phyloP scores from a whole-genome alignment of 2,329 filamentous ascomycete genomes.

The Teratosphaeria pseudoeucalypti region DNA sequence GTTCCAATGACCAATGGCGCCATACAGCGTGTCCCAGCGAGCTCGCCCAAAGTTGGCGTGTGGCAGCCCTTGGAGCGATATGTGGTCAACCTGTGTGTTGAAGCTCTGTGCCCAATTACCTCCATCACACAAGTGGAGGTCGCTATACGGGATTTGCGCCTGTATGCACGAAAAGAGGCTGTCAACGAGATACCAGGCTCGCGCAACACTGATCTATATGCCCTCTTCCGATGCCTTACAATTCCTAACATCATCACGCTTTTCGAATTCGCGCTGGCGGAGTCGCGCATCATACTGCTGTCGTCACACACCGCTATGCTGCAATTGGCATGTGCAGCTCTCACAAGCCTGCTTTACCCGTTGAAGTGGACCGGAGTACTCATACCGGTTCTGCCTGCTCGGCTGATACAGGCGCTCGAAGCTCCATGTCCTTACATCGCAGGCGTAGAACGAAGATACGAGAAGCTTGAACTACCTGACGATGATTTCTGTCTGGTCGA shows the following conservation, averaged over 20 bases:
- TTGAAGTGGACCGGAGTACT: slow-evolving; percentile 88
- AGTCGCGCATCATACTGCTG: slow-evolving; percentile 90
- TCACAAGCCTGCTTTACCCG: slow-evolving; percentile 75
- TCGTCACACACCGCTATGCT: slow-evolving; percentile 96
- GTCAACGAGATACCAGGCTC: slow-evolving; percentile 86
- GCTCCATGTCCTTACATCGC: slow-evolving; percentile 96
- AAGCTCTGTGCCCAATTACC: slow-evolving; percentile 81
- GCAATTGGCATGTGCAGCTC: slow-evolving; percentile 80
- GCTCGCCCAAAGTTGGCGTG: slow-evolving; percentile 79
- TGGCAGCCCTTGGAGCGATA: slow-evolving; percentile 97
- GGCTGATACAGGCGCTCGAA: slow-evolving; percentile 78
- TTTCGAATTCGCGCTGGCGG: slow-evolving; percentile 84
- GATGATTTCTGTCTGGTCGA: slow-evolving; percentile 95
- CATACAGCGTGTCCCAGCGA: slow-evolving; percentile 71
- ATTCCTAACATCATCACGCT: slow-evolving; percentile 86
- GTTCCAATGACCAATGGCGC: slow-evolving; percentile 90
- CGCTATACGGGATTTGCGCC: slow-evolving; percentile 73
- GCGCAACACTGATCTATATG: slow-evolving; percentile 83
- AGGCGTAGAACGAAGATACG: slow-evolving; percentile 86
- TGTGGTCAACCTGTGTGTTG: slow-evolving; percentile 91
- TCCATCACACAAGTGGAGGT: slow-evolving; percentile 96
- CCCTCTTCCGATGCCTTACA: slow-evolving; percentile 79
- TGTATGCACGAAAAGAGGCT: slow-evolving; percentile 90
- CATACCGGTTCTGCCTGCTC: slow-evolving; percentile 79
- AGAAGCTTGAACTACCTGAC: slow-evolving; percentile 73